Base-by-base conservation (phyloP, 176 grass and related monocot genomes). In the Eleusine coracana region DNA sequence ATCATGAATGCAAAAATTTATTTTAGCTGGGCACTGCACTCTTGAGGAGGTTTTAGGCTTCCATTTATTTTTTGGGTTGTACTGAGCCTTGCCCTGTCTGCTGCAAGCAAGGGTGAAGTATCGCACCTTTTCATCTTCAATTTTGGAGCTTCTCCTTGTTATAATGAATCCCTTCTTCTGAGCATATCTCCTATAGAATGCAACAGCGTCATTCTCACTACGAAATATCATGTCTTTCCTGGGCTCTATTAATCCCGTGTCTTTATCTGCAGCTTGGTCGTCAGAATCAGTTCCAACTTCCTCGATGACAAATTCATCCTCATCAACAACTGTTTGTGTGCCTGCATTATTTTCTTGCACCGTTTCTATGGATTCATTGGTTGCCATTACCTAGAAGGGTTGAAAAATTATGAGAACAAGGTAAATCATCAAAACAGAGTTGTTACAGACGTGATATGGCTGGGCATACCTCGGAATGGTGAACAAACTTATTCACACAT, bases 81-180 rank as follows among this genome's bases (percentile, higher is more conserved):
- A 10, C 41, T 63, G 74, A 29, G 74, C 74, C 21, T 77, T 62
- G 74, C 56, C 56, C 41, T 76, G 56, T 62, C 56, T 42, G 56
- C 74, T 77, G n/a, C 74, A 77, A 77, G 74, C 56, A 7, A 77
- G 55, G 38, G 56, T 77, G 56, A 77, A 77, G 3, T 28, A 77
- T 18, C n/a, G 13, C 6, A 29, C 27, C 34, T 74, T 37, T n/a
- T 37, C 29, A 54, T 55, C 72, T 14, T 51, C 49, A 20, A 40
- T 77, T 44, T 40, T 77, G 40, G 58, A 63, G 39, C 40, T 63
- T 77, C 75, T 63, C 75, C 75, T 63, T 62, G 75, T 63, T 29
- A 63, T 62, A 42, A 37, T 5, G 42, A 78, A 48, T 49, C 59
- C 60, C 41, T 64, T 78, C 75, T 78, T 78, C 15, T 1, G 4